phyloP scores from a whole-genome alignment of 495 filamentous ascomycete species.

The Zalerion maritima region DNA sequence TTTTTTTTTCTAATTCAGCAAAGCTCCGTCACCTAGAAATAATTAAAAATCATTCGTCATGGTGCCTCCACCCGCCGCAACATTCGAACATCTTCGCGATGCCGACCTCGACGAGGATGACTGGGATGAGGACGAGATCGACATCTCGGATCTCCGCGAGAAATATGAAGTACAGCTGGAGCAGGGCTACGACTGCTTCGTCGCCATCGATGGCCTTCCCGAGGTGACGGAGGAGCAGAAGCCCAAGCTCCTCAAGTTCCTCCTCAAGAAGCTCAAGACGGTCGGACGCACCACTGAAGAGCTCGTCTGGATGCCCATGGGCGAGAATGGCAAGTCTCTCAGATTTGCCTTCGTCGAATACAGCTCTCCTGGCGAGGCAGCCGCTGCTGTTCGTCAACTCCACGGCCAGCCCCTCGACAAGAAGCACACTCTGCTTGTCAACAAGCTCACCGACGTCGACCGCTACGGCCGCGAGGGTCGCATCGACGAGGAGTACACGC shows the following conservation, averaged over 20 bases:
- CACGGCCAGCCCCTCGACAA: conserved; percentile 78
- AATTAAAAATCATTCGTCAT: conserved; percentile 39
- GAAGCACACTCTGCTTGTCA: conserved; percentile 85
- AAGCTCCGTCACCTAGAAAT: too few relatives aligned
- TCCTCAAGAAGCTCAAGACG: conserved; percentile 75
- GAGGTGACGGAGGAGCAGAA: conserved; percentile 69
- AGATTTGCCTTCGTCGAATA: conserved; percentile 96
- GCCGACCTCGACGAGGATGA: conserved; percentile 76
- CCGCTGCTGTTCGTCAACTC: conserved; percentile 72
- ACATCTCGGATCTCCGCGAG: conserved; percentile 83
- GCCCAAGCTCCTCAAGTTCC: conserved; percentile 83
- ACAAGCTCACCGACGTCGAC: conserved; percentile 96
- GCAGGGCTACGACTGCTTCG: conserved; percentile 87
- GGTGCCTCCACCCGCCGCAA: too few relatives aligned
- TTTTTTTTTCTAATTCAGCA: too few relatives aligned
- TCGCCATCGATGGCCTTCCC: conserved; percentile 88
- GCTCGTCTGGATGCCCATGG: conserved; percentile 81
- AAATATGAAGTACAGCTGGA: conserved; percentile 92
- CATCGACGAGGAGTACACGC: conserved; percentile 74
- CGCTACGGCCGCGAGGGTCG: conserved; percentile 88
- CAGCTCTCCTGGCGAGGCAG: conserved; percentile 78
- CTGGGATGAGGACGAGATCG: conserved; percentile 82
- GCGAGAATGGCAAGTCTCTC: conserved; percentile 64
- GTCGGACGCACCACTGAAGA: conserved; percentile 78
- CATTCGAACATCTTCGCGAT: conserved; percentile 41